Base-by-base conservation (phyloP, 164 flowering plant genomes). In the Macadamia tetraphylla region DNA sequence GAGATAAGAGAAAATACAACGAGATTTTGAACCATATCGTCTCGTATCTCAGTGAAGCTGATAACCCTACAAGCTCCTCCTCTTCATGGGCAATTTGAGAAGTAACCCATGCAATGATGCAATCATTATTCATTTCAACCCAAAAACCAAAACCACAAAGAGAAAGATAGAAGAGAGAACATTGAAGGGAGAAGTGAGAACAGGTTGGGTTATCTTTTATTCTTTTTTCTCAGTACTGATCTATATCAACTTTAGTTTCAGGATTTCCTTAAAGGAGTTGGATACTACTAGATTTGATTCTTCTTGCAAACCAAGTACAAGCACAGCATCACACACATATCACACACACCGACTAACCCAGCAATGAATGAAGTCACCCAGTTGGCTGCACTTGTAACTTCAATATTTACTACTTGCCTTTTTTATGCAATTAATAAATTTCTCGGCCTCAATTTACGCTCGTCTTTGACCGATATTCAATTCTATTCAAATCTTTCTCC, bases 401-500 rank as follows among this genome's bases (percentile, higher is more conserved):
- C 40, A 35, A 35, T 35, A 35, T 35, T 35, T 35, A 35, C 40
- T 35, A 35, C 40, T 35, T 35, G 40, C 40, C 40, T 35, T 35
- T 35, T 35, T 35, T 23, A 23, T 23, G 75, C 88, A 77, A 86
- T 88, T 79, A 23, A 86, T 88, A 80, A 86, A 79, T 76, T 84
- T 84, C 86, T 78, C 75, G 80, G 70, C 73, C 84, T 76, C 78
- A 78, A 83, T 85, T 84, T 83, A 82, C 78, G 74, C 81, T 74
- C 82, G 62, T 77, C 80, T 80, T 80, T 84, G 74, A 85, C 85
- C 84, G 70, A 69, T 73, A 68, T 80, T 82, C 85, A 86, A 81
- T 83, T 81, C 85, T 79, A 80, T 80, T 82, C 78, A 75, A 65
- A 68, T 58, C 62, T 53, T 52, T 59, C 69, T 62, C 68, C 75